Percentiles rank a stretch among this genome's conserved stretches.
phyloP scores from a whole-genome alignment of 2,329 filamentous ascomycete species.

The Cladosporium sp. region DNA sequence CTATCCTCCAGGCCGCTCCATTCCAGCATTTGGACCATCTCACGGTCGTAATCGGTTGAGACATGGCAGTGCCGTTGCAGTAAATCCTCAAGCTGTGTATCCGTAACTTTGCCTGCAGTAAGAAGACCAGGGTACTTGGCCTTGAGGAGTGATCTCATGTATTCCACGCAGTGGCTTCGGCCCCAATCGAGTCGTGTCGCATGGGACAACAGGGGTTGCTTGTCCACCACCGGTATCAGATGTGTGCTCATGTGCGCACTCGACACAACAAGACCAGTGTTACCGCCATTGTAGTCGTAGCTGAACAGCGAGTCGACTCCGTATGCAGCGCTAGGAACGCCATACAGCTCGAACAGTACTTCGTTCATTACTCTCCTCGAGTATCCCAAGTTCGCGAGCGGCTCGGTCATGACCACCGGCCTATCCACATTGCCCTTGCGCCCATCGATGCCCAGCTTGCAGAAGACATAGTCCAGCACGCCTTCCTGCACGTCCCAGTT shows the following conservation, averaged over 20 bases:
- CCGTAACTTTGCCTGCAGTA: slow-evolving; percentile 65
- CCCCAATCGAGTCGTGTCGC: slow-evolving; percentile 94
- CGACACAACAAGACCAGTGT: slow-evolving; percentile 82
- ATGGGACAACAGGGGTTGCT: slow-evolving; percentile 79
- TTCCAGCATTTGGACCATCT: slow-evolving; percentile 76
- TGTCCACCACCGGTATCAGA: slow-evolving; percentile 87
- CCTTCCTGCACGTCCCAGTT: slow-evolving; percentile 99
- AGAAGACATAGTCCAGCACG: slow-evolving; percentile 87
- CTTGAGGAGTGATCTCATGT: slow-evolving; percentile 81
- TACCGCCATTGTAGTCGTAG: slow-evolving; percentile 87
- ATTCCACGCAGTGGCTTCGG: slow-evolving; percentile 84
- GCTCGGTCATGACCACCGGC: slow-evolving; percentile 93
- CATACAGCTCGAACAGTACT: slow-evolving; percentile 94
- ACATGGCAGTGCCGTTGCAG: slow-evolving; percentile 88
- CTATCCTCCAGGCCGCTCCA: slow-evolving; percentile 91
- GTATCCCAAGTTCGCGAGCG: slow-evolving; percentile 87
- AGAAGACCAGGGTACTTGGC: slow-evolving; percentile 91
- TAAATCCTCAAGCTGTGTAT: slow-evolving; percentile 83
- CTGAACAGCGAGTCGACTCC: slow-evolving; percentile 97
- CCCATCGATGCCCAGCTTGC: slow-evolving; percentile 86
- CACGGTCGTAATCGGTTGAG: slow-evolving; percentile 77
- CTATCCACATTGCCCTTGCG: slow-evolving; percentile 73
- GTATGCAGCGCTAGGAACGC: slow-evolving; percentile 84
- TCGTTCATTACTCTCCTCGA: slow-evolving; percentile 84
- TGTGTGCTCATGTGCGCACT: slow-evolving; percentile 94